Conservation (phyloP, 306 rosid genomes). For the Alnus glutinosa region DNA sequence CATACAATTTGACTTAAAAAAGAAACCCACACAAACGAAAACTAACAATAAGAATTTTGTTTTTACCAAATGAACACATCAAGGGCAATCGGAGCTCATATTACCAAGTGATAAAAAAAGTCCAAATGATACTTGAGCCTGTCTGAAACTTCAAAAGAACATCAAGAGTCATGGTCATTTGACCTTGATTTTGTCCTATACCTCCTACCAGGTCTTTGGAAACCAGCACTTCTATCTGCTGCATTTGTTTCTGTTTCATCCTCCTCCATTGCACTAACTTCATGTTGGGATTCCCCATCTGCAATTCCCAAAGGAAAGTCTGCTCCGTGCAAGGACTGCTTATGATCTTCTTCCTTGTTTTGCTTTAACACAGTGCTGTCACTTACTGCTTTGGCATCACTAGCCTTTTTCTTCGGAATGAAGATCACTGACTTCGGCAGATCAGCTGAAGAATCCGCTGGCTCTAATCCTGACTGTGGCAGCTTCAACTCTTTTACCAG, state of each 20-base stretch:
- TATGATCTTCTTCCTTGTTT: slow-evolving; percentile 14
- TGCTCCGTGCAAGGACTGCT: slow-evolving; percentile 13
- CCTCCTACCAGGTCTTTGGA: slow-evolving; percentile 19
- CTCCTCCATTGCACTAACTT: slow-evolving; percentile 17
- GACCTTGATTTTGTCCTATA: slow-evolving; percentile 16
- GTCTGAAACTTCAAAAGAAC: neutral
- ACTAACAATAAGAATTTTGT: neutral
- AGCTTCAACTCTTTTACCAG: slow-evolving; percentile 7
- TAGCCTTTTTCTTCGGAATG: slow-evolving; percentile 23
- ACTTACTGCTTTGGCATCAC: slow-evolving; percentile 14
- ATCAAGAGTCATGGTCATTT: slow-evolving; percentile 22
- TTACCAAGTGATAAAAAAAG: neutral
- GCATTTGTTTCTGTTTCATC: slow-evolving; percentile 19
- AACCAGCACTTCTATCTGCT: neutral
- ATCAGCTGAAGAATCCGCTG: slow-evolving; percentile 12
- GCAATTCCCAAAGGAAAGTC: slow-evolving; percentile 20
- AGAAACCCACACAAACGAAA: neutral
- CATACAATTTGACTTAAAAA: no score
- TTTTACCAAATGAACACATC: neutral
- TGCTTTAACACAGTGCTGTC: neutral
- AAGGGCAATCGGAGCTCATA: neutral
- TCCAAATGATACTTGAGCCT: neutral
- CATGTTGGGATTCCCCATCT: slow-evolving; percentile 21
- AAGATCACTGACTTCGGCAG: slow-evolving; percentile 31
- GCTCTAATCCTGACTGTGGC: slow-evolving; percentile 11